phyloP scores from a whole-genome alignment of 768 basidiomycete species.

The Plicaturopsis crispa region DNA sequence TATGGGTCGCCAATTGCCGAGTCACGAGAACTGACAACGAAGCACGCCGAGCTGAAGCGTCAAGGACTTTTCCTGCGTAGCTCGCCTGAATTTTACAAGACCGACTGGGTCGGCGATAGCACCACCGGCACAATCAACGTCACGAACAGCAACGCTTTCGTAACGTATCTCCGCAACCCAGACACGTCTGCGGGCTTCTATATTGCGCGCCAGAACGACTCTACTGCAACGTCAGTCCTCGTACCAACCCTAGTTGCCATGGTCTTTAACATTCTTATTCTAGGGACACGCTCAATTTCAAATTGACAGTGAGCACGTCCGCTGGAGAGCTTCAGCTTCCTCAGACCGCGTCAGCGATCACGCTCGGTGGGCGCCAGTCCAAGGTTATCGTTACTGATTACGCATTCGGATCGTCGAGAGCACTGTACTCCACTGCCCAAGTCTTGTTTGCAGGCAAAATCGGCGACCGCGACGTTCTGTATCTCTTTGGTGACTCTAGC shows the following conservation, averaged over 20 bases:
- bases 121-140: constrained; percentile 36
- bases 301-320: constrained; percentile 49
- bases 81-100: constrained; percentile 74
- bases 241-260: no score
- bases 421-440: constrained; percentile 67
- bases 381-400: constrained; percentile 71
- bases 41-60: constrained; percentile 73
- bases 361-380: constrained; percentile 63
- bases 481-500: constrained; percentile 48
- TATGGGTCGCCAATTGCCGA: constrained; percentile 72
- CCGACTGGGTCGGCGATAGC: constrained; percentile 62
- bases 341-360: constrained; percentile 40
- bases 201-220: constrained; percentile 59
- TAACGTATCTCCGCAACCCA: constrained; percentile 60
- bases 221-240: constrained; percentile 56
- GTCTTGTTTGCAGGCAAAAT: constrained; percentile 62
- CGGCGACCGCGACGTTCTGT: constrained; percentile 54
- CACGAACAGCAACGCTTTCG: constrained; percentile 42
- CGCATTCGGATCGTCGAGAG: constrained; percentile 53
- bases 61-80: constrained; percentile 75
- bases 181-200: constrained; percentile 63
- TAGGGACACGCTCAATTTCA: constrained; percentile 39
- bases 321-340: constrained; percentile 50
- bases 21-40: constrained; percentile 53
- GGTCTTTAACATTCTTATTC: background rate